phyloP scores from a whole-genome alignment of 23 red algal genomes.

The Gracilaria gracilis region DNA sequence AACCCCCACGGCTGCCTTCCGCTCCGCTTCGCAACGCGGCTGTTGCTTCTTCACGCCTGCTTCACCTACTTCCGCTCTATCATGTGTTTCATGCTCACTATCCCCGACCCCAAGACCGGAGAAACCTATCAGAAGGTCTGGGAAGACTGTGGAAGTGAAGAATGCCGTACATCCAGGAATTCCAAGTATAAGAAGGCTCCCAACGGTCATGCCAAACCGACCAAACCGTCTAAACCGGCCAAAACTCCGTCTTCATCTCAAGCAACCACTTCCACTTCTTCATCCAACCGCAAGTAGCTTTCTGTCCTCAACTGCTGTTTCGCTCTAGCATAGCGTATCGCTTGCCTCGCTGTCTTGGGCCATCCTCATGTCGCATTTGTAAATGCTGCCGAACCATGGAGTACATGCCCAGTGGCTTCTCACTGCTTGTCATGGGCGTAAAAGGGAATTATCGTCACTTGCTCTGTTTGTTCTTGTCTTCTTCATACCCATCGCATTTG shows the following conservation, averaged over 20 bases:
- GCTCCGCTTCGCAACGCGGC: background rate
- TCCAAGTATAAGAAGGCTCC: slow-evolving; percentile 35
- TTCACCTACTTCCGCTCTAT: background rate
- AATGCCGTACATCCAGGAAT: slow-evolving; percentile 15
- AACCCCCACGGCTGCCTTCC: background rate
- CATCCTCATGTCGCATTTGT: too few species aligned
- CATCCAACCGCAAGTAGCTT: slow-evolving; percentile 1
- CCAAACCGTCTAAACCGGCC: background rate
- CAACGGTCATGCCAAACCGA: slow-evolving; percentile 6
- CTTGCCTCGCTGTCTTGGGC: too few species aligned
- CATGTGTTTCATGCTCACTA: slow-evolving; percentile 45
- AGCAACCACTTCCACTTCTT: background rate
- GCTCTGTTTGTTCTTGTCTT: background rate
- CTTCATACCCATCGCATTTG: too few species aligned
- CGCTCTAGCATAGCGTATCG: background rate
- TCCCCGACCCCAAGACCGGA: slow-evolving; percentile 28
- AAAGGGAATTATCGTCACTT: background rate
- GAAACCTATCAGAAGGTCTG: background rate
- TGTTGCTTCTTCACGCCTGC: background rate
- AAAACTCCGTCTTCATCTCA: background rate
- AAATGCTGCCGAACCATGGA: too few species aligned
- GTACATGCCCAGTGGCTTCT: too few species aligned
- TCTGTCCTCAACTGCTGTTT: background rate
- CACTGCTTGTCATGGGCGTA: background rate
- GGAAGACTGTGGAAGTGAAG: slow-evolving; percentile 32